These are phyloP conservation scores for Gnomoniopsis sp. DNA, from an alignment of 2,329 filamentous ascomycete genomes.

Conservation along the genomic window DNA sequence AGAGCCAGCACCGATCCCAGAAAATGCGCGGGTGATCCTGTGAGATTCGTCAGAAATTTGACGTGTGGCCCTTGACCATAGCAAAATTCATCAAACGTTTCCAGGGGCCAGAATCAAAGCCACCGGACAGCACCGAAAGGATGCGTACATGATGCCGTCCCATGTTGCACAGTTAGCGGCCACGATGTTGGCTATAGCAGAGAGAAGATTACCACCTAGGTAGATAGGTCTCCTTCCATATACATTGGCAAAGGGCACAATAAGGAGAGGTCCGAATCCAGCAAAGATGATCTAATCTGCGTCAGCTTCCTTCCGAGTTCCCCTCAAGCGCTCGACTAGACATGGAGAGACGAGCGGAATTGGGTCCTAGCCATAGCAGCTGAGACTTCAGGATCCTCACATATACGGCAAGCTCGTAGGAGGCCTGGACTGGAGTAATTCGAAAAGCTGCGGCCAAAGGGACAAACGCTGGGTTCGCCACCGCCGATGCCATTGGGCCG, in stretches of 20 bases:
- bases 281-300: slow-evolving; percentile 27
- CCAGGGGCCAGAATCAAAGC: no score
- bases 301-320: neutral
- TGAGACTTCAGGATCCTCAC: neutral
- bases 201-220: slow-evolving; percentile 27
- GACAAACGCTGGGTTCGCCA: slow-evolving; percentile 31
- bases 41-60: neutral
- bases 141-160: slow-evolving; percentile 17
- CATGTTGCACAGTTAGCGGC: slow-evolving; percentile 23
- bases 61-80: neutral
- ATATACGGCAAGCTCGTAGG: slow-evolving; percentile 28
- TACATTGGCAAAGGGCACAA: slow-evolving; percentile 28
- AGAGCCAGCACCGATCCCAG: slow-evolving; percentile 20
- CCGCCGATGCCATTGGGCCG: slow-evolving; percentile 26
- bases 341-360: neutral
- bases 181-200: slow-evolving; percentile 25
- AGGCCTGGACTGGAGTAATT: slow-evolving; percentile 28
- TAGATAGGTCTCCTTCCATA: slow-evolving; percentile 33
- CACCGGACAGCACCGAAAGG: neutral
- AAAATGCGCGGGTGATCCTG: slow-evolving; percentile 20
- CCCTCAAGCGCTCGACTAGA: neutral
- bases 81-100: neutral
- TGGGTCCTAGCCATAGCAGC: neutral
- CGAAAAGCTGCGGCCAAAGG: slow-evolving; percentile 27
- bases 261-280: slow-evolving; percentile 27